A percentile compares a stretch with the other conserved stretches of the same genome.
phyloP scores from a whole-genome alignment of 1,284 basidiomycete genomes.

The Ganoderma multipileum region DNA sequence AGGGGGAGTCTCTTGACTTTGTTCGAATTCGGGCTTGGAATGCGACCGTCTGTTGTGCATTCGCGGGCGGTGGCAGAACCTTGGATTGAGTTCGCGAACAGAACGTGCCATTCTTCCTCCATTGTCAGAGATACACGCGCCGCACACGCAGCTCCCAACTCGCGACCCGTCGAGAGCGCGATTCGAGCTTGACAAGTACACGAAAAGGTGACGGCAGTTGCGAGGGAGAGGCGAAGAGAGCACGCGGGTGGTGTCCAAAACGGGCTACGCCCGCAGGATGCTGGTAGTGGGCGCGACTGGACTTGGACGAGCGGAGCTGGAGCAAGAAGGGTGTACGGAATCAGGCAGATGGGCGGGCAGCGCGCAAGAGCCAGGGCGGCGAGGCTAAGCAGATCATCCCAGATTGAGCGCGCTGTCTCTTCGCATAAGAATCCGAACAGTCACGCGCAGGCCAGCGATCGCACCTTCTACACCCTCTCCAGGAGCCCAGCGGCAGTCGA shows the following conservation, averaged over 20 bases:
- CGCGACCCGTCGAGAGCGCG: neutral
- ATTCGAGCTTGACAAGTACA: neutral
- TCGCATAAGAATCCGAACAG: conserved; percentile 19
- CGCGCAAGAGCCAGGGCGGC: conserved; percentile 31
- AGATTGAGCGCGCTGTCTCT: conserved; percentile 18
- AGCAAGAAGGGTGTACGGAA: conserved; percentile 18
- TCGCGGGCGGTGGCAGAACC: conserved; percentile 20
- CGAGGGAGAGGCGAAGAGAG: neutral
- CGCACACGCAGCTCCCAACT: neutral
- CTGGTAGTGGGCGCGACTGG: conserved; percentile 12
- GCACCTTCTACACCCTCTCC: neutral
- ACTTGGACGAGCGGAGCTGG: conserved; percentile 15
- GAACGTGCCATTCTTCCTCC: conserved; percentile 2
- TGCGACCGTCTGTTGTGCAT: conserved; percentile 1
- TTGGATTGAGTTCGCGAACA: conserved; percentile 18
- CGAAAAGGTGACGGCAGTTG: neutral
- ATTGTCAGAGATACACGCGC: neutral
- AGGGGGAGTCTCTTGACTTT: conserved; percentile 11
- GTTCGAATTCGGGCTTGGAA: conserved; percentile 1
- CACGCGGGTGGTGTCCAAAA: neutral
- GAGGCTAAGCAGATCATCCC: conserved; percentile 33
- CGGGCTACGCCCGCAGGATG: conserved; percentile 3
- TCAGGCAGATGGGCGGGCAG: conserved; percentile 33
- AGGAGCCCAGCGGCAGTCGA: neutral
- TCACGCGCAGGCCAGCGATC: neutral